A percentile compares a stretch with the other conserved stretches of the same genome.
Evolutionary conservation across 106 monocot species (phyloP).

Genomic region (Acanthochlamys bracteata): DNA sequence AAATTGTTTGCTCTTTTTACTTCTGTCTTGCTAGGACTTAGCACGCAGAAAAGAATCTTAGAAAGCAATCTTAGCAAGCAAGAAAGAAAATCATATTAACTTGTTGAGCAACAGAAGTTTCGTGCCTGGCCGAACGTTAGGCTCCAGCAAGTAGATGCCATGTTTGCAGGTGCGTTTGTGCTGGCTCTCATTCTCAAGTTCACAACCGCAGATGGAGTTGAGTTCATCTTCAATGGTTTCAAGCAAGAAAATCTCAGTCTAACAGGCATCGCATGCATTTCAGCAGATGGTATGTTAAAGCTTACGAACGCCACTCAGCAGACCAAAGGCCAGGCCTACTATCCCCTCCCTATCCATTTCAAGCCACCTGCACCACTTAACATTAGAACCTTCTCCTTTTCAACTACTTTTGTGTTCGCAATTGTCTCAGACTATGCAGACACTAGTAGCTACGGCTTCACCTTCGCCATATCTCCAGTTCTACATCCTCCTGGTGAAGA

Average conservation of each 20-base stretch:
- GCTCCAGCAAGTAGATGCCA: too few species aligned
- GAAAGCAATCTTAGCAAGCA: too few species aligned
- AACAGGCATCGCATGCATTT: background rate
- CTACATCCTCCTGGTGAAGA: background rate
- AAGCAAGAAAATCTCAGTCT: background rate
- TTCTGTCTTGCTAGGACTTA: too few species aligned
- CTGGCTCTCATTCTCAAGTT: too few species aligned
- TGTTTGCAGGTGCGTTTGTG: too few species aligned
- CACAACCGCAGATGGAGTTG: too few species aligned
- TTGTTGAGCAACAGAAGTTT: too few species aligned
- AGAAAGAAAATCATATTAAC: too few species aligned
- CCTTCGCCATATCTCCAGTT: background rate
- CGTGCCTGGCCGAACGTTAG: too few species aligned
- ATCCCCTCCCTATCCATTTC: background rate
- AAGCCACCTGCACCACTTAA: background rate
- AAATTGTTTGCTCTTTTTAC: too few species aligned
- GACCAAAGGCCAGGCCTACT: slow-evolving; percentile 3
- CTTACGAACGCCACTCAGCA: background rate
- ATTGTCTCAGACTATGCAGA: background rate
- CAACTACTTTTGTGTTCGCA: slow-evolving; percentile 6
- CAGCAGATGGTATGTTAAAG: background rate
- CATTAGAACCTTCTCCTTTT: background rate
- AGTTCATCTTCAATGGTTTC: background rate
- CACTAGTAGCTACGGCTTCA: background rate
- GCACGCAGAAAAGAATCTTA: too few species aligned